Base-by-base conservation (phyloP, 164 flowering plant species). In the Umbilicus rupestris region DNA sequence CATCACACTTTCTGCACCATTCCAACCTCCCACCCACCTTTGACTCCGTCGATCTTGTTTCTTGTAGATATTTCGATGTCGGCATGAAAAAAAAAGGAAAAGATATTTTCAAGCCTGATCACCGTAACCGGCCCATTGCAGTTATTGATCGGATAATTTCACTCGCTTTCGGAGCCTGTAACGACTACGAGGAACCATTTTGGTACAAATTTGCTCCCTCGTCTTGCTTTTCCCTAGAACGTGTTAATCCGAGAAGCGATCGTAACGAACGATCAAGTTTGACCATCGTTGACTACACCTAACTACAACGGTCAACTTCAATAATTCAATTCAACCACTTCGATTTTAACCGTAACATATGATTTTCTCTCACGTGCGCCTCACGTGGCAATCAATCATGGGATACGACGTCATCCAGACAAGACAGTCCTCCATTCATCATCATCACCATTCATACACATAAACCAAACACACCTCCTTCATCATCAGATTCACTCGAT, bases 341-440 rank as follows among this genome's bases (percentile, higher is more conserved):
- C n/a, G n/a, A n/a, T n/a, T n/a, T n/a, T n/a, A n/a, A n/a, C n/a
- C n/a, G n/a, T n/a, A n/a, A n/a, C n/a, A n/a, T n/a, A n/a, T n/a
- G n/a, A n/a, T 50, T 55, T 29, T 30, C 14, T 14, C 19, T 2
- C 19, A 55, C 60, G 60, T 55, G 60, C 60, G 35, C 1, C 0
- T 55, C 31, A 55, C 35, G 60, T 28, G 60, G 3, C 60, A 55
- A 16, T 0, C 19, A 11, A 2, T 55, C 31, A 28, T 30, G 7
- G 11, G 17, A 26, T 9, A 14, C 15, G 19, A 12, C 60, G 19
- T 26, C 60, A 3, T 55, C 60, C 11, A 17, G 60, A 55, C 33
- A 50, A 41, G 15, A 26, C 60, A 28, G 60, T 55, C 33, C 60
- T 28, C 60, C 60, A 55, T 8, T 55, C 57, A 50, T 50, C 22